A percentile compares a stretch with the other conserved stretches of the same genome.
Evolutionary conservation across 148 eudicot genomes (phyloP).

Genomic region (Chenopodium berlandieri): DNA sequence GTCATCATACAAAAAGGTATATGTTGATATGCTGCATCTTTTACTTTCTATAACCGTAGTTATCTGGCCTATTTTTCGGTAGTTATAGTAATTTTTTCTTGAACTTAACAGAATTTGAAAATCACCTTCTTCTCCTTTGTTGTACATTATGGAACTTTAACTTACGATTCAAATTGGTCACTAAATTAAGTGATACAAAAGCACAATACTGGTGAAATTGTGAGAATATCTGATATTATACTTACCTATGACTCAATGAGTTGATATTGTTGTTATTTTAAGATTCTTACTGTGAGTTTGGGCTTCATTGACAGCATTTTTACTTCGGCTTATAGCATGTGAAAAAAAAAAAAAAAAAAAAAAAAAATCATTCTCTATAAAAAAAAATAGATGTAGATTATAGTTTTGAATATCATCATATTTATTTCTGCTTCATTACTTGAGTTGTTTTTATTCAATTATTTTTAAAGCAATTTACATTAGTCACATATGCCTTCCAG

Average conservation of each 20-base stretch:
- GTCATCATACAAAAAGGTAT: background rate
- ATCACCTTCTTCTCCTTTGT: too few species aligned
- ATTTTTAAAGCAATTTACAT: too few species aligned
- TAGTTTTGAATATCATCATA: too few species aligned
- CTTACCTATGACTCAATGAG: slow-evolving; percentile 7
- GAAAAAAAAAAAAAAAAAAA: background rate
- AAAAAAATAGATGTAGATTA: too few species aligned
- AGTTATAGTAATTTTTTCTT: too few species aligned
- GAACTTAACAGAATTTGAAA: too few species aligned
- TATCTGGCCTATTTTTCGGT: background rate
- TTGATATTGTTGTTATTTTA: slow-evolving; percentile 3
- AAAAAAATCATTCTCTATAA: background rate
- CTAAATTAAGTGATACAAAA: background rate
- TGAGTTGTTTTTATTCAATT: too few species aligned
- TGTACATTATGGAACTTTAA: too few species aligned
- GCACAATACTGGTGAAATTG: background rate
- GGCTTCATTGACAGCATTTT: background rate
- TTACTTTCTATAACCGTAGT: background rate
- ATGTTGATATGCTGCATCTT: background rate
- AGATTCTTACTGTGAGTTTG: background rate
- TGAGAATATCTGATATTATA: background rate
- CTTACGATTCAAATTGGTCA: too few species aligned
- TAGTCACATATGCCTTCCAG: background rate
- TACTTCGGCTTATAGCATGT: background rate
- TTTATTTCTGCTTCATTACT: too few species aligned